Base-by-base conservation (phyloP, 352 stramenopile genomes). In the Phytophthora fragariae region DNA sequence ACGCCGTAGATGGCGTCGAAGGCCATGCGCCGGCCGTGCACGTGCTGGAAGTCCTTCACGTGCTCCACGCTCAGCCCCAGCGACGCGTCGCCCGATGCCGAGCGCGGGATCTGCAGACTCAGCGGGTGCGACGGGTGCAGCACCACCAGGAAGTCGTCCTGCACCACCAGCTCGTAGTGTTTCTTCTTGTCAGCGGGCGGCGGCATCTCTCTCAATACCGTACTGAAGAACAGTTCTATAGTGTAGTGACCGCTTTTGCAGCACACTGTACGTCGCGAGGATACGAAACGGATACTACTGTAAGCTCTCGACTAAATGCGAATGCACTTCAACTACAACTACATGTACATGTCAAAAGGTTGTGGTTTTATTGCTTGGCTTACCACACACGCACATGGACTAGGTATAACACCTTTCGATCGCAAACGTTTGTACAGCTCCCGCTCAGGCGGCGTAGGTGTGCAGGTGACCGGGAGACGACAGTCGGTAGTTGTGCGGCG, bases 1-100 rank as follows among this genome's bases (percentile, higher is more conserved):
- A 95, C 79, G 69, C 88, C 86, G 74, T 92, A 95, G 69, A 95
- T 91, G 33, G 84, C 87, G 73, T 94, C 85, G 41, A 94, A 93
- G 44, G 65, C 72, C 83, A 95, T 89, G 59, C 83, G 84, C 15
- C 89, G 87, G 8, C 89, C 87, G 70, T 94, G 85, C 57, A 92
- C 55, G 53, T 91, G 85, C 69, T 82, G 81, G 52, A 88, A 82
- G 55, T 89, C 78, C 69, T 80, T 68, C 35, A 87, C 76, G 55
- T 93, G 83, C 55, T 95, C 85, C 31, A 92, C 79, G 52, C 75
- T 71, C 31, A 95, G 65, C 46, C 72, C 75, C 14, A 92, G 78
- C 54, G 82, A 73, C 50, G 80, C 62, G 29, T 83, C 70, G 4
- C 47, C 62, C 39, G 57, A 52, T 31, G 55, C 70, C 0, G 62